phyloP scores from a whole-genome alignment of 2,329 filamentous ascomycete genomes.

The Elsinoe perseae region DNA sequence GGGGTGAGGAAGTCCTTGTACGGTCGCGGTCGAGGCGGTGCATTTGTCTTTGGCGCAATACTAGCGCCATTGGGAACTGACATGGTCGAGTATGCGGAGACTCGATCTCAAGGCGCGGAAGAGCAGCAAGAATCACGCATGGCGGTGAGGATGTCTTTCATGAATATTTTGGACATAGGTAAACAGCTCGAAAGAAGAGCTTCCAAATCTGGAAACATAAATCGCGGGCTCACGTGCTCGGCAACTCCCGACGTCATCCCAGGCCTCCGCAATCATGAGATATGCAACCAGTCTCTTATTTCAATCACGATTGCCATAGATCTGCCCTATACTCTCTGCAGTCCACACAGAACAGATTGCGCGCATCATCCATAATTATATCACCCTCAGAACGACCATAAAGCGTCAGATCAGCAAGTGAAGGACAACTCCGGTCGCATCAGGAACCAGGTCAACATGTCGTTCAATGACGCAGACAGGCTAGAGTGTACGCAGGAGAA shows the following conservation, averaged over 20 bases:
- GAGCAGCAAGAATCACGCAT: background rate
- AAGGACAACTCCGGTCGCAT: background rate
- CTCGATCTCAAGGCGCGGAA: background rate
- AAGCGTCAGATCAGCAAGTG: too few relatives aligned
- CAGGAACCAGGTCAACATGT: constrained; percentile 18
- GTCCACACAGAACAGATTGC: too few relatives aligned
- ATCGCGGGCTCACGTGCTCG: constrained; percentile 13
- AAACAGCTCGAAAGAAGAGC: constrained; percentile 12
- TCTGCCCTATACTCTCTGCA: background rate
- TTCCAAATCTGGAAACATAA: constrained; percentile 12
- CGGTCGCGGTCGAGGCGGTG: constrained; percentile 46
- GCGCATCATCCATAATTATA: too few relatives aligned
- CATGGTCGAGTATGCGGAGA: background rate
- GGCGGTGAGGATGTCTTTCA: background rate
- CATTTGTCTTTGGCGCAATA: background rate
- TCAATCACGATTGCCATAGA: background rate
- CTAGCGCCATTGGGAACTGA: background rate
- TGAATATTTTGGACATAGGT: background rate
- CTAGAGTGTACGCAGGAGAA: constrained; percentile 20
- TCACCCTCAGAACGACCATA: too few relatives aligned
- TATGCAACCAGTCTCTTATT: background rate
- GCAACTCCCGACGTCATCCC: constrained; percentile 16
- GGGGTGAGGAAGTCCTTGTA: constrained; percentile 92
- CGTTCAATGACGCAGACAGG: constrained; percentile 21
- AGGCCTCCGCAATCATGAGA: constrained; percentile 12